Conservation (phyloP, 2,329 filamentous ascomycete genomes). For the Xylariaceae sp. region DNA sequence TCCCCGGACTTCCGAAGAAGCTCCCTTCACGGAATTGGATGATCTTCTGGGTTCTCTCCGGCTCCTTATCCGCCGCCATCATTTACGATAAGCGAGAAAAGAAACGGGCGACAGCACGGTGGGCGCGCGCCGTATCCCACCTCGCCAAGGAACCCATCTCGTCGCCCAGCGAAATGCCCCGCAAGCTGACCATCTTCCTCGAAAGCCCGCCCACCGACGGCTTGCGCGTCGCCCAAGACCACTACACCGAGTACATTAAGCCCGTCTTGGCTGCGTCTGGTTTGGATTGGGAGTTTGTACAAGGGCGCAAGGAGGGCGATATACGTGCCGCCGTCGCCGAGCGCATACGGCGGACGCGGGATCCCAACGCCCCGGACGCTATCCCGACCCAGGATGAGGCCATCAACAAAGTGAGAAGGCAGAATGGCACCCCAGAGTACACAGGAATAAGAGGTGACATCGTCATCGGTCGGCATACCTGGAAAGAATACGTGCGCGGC, state of each 20-base stretch:
- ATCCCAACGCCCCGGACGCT: constrained; percentile 43
- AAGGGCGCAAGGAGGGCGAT: constrained; percentile 89
- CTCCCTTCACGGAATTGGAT: constrained; percentile 96
- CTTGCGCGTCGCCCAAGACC: constrained; percentile 77
- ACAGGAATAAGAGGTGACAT: constrained; percentile 75
- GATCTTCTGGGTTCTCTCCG: constrained; percentile 81
- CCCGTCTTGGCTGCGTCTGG: constrained; percentile 84
- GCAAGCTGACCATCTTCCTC: constrained; percentile 81
- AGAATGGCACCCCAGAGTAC: constrained; percentile 63
- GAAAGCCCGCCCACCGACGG: constrained; percentile 83
- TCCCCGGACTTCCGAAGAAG: constrained; percentile 76
- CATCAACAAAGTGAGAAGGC: constrained; percentile 58
- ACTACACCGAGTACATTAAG: constrained; percentile 95
- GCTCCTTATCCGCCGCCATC: constrained; percentile 71
- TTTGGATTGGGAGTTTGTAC: constrained; percentile 92
- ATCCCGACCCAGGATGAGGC: constrained; percentile 51
- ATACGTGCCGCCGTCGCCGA: constrained; percentile 82
- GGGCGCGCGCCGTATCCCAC: constrained; percentile 79
- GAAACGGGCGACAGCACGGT: constrained; percentile 76
- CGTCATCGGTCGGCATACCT: constrained; percentile 83
- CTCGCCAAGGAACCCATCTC: constrained; percentile 72
- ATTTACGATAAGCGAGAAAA: constrained; percentile 93
- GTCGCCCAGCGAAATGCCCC: constrained; percentile 62
- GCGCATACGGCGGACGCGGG: constrained; percentile 67
- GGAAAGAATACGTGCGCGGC: constrained; percentile 95